Base-by-base conservation (phyloP, 768 basidiomycete species). In the Boletus vinaceobasis region DNA sequence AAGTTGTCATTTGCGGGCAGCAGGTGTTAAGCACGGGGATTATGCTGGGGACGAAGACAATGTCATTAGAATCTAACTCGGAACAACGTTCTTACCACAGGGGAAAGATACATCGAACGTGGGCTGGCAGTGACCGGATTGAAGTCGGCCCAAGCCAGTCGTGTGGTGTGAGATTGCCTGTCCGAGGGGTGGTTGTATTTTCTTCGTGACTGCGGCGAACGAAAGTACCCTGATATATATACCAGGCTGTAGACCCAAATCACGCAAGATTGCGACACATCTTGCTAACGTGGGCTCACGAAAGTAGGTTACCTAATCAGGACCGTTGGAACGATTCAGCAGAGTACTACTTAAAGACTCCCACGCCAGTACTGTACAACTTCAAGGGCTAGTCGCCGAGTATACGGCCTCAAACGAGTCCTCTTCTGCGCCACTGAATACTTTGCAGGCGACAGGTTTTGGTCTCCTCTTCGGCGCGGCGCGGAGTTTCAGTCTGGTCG, bases 211-310 rank as follows among this genome's bases (percentile, higher is more conserved):
- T n/a, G 27, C 2, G 10, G 17, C 27, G 17, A n/a, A n/a, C 19
- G 5, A 6, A 3, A 11, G 19, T 3, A 14, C 19, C 13, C 1
- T 13, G 23, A 17, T n/a, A 15, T 44, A 46, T 33, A 33, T 10
- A 8, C 10, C 23, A 23, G n/a, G n/a, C 36, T 13, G 6, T 17
- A 27, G 10, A 27, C 23, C n/a, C 3, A 19, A 38, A 48, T 57
- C 43, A 52, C 58, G 56, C 50, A 55, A 29, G 45, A 58, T 58
- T 37, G 45, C 56, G 57, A 43, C 23, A 23, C 17, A 52, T 32
- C 36, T 52, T 49, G 52, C 37, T 3, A 39, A 17, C 27, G 23
- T 10, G 14, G 6, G 35, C 2, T 7, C 15, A 23, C 33, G 35
- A 36, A 14, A 5, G 14, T 7, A 17, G 3, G 35, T 36, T 36